Evolutionary conservation across 352 stramenopile genomes (phyloP), one percentile per base, ranked within the genome.

Genomic region (Pythium insidiosum): DNA sequence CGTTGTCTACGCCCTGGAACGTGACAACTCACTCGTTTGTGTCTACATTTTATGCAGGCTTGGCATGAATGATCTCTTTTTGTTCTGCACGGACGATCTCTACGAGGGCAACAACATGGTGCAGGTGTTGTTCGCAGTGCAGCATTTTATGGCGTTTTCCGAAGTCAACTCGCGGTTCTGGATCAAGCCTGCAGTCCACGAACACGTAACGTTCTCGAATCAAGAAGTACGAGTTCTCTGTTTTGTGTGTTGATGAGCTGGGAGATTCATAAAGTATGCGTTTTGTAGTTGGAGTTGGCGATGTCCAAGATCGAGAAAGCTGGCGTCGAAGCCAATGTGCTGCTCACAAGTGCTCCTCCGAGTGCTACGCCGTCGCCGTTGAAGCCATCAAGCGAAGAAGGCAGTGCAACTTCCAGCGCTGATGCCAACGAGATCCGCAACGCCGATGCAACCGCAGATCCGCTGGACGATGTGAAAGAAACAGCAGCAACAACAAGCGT

Each of bases 31-130:
- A n/a, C n/a, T n/a, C n/a, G n/a, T n/a, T n/a, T n/a, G n/a, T n/a
- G n/a, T n/a, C n/a, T n/a, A n/a, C n/a, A n/a, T n/a, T n/a, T n/a
- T n/a, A n/a, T n/a, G 2, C 34, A 88, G 78, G 4, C 66, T 92
- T n/a, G 76, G 79, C 15, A 92, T 92, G 76, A 73, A 78, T 44
- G 76, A 88, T 51, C 57, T 77, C 28, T 89, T 77, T 19, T 48
- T 92, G 13, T 89, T 92, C 42, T 88, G 76, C 55, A 89, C 79
- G 5, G 79, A 88, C 38, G 76, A 92, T 50, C 49, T 92, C 26
- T 91, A 89, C 49, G 76, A 89, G 46, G 79, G 79, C 43, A 88
- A 72, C 30, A 87, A 92, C 42, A 86, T 92, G 73, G 74, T 92
- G 3, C 75, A 88, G 54, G 72, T 89, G 20, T 50, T 89, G 4